These are phyloP conservation scores for Coemansia sp. DNA, from an alignment of 192 early-diverging fungal genomes.

Conservation along the genomic window DNA sequence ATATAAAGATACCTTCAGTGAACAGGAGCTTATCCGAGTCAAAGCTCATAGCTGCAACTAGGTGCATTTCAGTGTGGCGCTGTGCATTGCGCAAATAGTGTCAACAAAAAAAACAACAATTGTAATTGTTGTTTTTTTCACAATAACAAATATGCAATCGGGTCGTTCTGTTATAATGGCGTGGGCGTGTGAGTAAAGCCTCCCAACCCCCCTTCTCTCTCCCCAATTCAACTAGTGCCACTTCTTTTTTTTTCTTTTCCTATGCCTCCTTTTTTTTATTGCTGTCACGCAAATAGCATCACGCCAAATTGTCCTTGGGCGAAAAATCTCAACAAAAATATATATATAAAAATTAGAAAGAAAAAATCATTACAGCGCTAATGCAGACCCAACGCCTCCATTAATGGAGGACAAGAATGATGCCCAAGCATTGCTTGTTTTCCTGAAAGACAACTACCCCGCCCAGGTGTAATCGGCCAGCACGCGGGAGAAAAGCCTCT, in stretches of 20 bases:
- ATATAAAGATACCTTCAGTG: neutral
- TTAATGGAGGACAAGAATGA: neutral
- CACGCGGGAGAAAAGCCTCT: neutral
- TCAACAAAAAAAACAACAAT: neutral
- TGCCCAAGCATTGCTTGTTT: neutral
- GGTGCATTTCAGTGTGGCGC: neutral
- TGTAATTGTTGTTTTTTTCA: too few relatives aligned
- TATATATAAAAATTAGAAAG: too few relatives aligned
- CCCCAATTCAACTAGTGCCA: neutral
- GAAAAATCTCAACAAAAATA: neutral
- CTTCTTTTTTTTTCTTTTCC: neutral
- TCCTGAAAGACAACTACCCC: neutral
- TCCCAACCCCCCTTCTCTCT: neutral
- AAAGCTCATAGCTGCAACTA: neutral
- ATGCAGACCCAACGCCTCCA: neutral
- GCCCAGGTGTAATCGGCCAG: neutral
- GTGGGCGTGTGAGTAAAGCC: conserved; percentile 26
- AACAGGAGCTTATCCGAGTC: neutral
- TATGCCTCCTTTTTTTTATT: neutral
- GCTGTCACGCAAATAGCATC: neutral
- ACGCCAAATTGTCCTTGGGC: neutral
- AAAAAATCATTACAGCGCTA: neutral
- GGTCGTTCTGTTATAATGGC: conserved; percentile 3
- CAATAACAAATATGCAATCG: neutral
- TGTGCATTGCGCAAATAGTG: neutral